Evolutionary conservation across 495 filamentous ascomycete species (phyloP).

Genomic region (Neurospora africana): DNA sequence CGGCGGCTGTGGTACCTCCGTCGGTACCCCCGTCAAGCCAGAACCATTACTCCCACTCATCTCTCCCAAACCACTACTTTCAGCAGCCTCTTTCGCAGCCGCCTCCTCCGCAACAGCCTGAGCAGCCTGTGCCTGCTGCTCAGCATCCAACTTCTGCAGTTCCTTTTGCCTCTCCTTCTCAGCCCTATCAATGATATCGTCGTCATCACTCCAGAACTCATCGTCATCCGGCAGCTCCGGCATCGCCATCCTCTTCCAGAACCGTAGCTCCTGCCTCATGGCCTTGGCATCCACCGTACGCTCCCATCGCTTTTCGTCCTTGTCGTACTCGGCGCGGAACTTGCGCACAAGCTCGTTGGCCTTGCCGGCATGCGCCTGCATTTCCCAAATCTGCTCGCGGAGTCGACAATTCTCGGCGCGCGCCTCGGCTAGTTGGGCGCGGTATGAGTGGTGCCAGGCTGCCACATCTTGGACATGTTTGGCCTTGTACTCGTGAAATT

Average conservation of each 20-base stretch:
- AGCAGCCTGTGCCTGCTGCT: conserved; percentile 27
- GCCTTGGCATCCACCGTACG: conserved; percentile 32
- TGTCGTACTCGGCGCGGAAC: conserved; percentile 38
- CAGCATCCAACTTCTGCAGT: conserved; percentile 22
- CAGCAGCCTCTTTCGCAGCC: conserved; percentile 1
- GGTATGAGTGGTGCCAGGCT: conserved; percentile 46
- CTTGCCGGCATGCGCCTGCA: conserved; percentile 38
- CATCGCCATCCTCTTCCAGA: conserved; percentile 48
- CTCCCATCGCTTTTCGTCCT: conserved; percentile 36
- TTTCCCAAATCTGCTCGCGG: conserved; percentile 47
- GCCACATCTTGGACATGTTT: conserved; percentile 40
- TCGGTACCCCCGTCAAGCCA: background rate
- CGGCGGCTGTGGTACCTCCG: background rate
- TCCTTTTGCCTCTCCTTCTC: conserved; percentile 39
- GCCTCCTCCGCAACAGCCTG: conserved; percentile 8
- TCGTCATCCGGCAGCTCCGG: conserved; percentile 39
- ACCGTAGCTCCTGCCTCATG: conserved; percentile 37
- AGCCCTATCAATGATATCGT: conserved; percentile 41
- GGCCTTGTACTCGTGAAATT: conserved; percentile 43
- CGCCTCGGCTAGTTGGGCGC: conserved; percentile 45
- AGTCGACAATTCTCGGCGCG: conserved; percentile 44
- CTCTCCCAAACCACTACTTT: background rate
- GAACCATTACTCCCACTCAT: background rate
- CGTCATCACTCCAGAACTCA: conserved; percentile 44
- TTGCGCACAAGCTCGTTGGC: conserved; percentile 40